These are phyloP conservation scores for Kockiozyma suomiensis DNA, from an alignment of 805 yeast species.

Conservation along the genomic window DNA sequence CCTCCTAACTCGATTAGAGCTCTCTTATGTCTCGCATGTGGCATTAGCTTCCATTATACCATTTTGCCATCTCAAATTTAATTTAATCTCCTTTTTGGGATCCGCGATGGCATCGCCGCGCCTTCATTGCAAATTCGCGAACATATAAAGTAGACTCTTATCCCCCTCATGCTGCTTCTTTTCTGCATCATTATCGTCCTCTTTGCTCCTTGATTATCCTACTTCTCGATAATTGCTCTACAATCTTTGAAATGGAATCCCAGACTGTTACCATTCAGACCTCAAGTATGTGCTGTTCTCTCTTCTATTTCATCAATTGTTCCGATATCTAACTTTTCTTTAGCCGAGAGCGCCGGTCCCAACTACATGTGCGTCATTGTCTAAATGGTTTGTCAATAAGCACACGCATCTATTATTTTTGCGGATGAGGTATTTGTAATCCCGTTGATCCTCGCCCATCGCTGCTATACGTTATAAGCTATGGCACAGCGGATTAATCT, in stretches of 20 bases:
- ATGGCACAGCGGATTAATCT: no score
- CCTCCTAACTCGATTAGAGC: background rate
- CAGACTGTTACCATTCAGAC: background rate
- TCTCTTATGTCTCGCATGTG: no score
- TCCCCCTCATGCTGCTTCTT: background rate
- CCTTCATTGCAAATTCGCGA: no score
- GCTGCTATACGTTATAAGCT: no score
- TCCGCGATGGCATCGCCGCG: no score
- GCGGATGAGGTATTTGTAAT: no score
- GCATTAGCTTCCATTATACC: no score
- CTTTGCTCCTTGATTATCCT: background rate
- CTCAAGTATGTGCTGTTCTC: background rate
- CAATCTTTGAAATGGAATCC: conserved; percentile 2
- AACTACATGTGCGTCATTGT: conserved; percentile 1
- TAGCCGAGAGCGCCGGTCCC: background rate
- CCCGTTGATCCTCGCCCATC: no score
- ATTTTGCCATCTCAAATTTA: no score
- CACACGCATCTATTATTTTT: no score
- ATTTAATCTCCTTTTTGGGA: no score
- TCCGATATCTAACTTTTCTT: background rate
- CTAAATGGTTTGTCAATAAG: background rate
- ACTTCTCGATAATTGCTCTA: background rate
- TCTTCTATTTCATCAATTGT: background rate
- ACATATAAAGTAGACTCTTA: no score
- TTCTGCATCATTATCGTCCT: background rate